Evolutionary conservation across 345 rosid species (phyloP), one percentile per base, ranked within the genome.

Genomic region (Gossypium bickii): DNA sequence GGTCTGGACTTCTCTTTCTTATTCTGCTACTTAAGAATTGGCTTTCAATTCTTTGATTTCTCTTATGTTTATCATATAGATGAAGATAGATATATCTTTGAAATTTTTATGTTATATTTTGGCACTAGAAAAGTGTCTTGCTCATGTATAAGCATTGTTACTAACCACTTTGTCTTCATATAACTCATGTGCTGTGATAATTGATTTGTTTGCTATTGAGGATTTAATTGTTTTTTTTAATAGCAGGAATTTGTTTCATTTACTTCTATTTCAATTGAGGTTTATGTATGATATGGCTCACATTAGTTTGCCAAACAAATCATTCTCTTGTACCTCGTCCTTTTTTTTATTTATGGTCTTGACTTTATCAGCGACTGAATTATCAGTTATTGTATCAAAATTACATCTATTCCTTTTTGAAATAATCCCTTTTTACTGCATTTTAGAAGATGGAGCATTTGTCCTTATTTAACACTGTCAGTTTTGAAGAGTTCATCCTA

Each of bases 1-100:
- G 48, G 67, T 61, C 81, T 71, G 62, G 79, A 34, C 53, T 20
- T 76, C 53, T 44, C 62, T 70, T 76, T 27, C 48, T 78, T 76
- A 3, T 76, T 75, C 65, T 60, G 59, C 74, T 71, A 71, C 55
- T 67, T 68, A 44, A 43, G 22, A 15, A 55, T 3, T 45, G 66
- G 67, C 67, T 24, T 44, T 72, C 62, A 53, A 34, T 20, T 9
- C 18, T 55, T 20, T 45, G 25, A 20, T 67, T 22, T 45, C n/a
- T 67, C 34, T 5, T 5, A 2, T 66, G n/a, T 66, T 66, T 66
- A 44, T 44, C 53, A 45, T 44, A 45, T 44, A 18, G 53, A 66
- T 20, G 34, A 66, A 44, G 29, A 9, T 22, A 48, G 34, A 66
- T 66, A 12, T 52, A 25, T 66, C 52, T 65, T 65, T 4, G 7